Evolutionary conservation across 306 rosid species (phyloP).

Genomic region (Carpinus fangiana): DNA sequence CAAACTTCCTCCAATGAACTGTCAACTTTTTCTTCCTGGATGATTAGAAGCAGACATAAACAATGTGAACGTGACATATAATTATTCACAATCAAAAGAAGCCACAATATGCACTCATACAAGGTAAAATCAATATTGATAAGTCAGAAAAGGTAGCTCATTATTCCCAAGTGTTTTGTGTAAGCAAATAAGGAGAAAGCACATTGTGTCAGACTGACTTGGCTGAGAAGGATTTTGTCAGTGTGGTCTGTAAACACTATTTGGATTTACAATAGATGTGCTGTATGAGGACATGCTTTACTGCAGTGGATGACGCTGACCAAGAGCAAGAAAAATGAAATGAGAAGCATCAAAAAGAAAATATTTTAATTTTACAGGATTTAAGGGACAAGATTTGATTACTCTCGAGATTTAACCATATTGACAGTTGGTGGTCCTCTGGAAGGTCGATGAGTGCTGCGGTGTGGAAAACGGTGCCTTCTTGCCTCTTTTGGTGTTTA

Average conservation of each 20-base stretch:
- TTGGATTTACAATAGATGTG: background rate
- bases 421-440: too few species aligned
- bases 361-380: background rate
- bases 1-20: conserved; percentile 68
- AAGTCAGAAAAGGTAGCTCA: background rate
- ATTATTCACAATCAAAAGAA: background rate
- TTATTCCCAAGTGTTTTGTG: background rate
- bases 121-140: background rate
- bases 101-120: background rate
- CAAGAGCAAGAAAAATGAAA: background rate
- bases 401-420: background rate
- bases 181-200: background rate
- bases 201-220: background rate
- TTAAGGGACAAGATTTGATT: background rate
- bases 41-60: conserved; percentile 20
- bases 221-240: background rate
- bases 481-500: too few species aligned
- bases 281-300: background rate
- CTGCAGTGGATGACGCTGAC: background rate
- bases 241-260: background rate
- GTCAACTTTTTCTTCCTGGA: conserved; percentile 67
- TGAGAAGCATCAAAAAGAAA: too few species aligned
- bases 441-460: too few species aligned
- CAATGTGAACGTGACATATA: conserved; percentile 5
- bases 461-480: too few species aligned